phyloP scores from a whole-genome alignment of 257 asterid genomes.

The Penstemon davidsonii region DNA sequence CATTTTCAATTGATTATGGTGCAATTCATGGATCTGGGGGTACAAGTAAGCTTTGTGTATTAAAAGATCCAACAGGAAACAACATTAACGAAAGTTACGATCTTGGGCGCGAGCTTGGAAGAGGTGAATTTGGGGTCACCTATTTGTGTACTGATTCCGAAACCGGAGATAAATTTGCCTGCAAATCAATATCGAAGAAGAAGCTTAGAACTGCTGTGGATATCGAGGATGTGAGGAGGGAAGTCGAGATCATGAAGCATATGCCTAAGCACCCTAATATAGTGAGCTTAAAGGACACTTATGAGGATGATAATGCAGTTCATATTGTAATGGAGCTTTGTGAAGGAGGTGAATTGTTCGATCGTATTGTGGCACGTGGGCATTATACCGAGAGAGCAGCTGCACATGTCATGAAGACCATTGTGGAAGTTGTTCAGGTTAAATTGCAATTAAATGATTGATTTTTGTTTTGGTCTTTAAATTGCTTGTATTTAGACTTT shows the following conservation, averaged over 20 bases:
- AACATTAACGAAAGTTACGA: constrained; percentile 43
- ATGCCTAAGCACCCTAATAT: constrained; percentile 55
- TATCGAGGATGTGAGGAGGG: constrained; percentile 64
- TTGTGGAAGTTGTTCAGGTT: constrained; percentile 70
- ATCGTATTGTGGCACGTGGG: constrained; percentile 60
- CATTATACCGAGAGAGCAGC: constrained; percentile 68
- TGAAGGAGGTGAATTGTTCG: constrained; percentile 62
- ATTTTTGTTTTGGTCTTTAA: not conserved
- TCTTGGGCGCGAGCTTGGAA: constrained; percentile 67
- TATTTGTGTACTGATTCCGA: constrained; percentile 54
- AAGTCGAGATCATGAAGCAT: constrained; percentile 62
- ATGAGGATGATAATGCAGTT: constrained; percentile 59
- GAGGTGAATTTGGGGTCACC: constrained; percentile 72
- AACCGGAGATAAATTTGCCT: constrained; percentile 47
- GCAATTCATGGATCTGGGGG: constrained; percentile 42
- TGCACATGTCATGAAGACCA: constrained; percentile 52
- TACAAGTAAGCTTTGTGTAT: constrained; percentile 43
- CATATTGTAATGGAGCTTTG: constrained; percentile 65
- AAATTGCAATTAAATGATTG: constrained; percentile 1
- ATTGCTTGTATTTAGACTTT: not conserved
- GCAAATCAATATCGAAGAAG: constrained; percentile 61
- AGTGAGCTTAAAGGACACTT: constrained; percentile 54
- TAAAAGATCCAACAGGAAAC: constrained; percentile 56
- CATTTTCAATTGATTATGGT: constrained; percentile 51
- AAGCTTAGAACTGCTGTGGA: constrained; percentile 53